A percentile compares a stretch with the other conserved stretches of the same genome.
Evolutionary conservation across 2,329 filamentous ascomycete species (phyloP).

Genomic region (Trichoderma breve): DNA sequence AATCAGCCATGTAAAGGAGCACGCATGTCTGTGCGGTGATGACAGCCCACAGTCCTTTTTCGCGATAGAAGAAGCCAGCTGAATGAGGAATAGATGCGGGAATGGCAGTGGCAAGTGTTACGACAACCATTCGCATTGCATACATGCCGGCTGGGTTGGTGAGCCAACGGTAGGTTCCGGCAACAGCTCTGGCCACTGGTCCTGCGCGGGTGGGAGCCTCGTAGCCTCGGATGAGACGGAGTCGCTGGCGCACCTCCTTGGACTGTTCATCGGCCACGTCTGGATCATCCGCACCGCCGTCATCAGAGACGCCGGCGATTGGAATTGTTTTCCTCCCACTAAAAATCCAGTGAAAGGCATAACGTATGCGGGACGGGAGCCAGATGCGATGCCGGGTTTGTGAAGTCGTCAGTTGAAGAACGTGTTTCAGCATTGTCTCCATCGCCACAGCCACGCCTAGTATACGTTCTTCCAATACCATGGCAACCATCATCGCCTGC

Average conservation of each 20-base stretch:
- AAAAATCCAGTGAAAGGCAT: slow-evolving; percentile 40
- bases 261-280: slow-evolving; percentile 32
- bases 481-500: slow-evolving; percentile 42
- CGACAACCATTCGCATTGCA: slow-evolving; percentile 46
- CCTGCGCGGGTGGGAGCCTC: slow-evolving; percentile 20
- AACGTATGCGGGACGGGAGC: slow-evolving; percentile 41
- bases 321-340: slow-evolving; percentile 25
- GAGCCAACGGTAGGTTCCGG: slow-evolving; percentile 41
- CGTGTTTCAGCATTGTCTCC: slow-evolving; percentile 37
- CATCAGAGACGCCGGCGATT: slow-evolving; percentile 22
- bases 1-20: slow-evolving; percentile 51
- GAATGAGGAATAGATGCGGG: slow-evolving; percentile 41
- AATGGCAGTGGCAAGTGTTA: slow-evolving; percentile 44
- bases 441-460: slow-evolving; percentile 27
- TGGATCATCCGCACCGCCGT: slow-evolving; percentile 25
- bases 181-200: slow-evolving; percentile 26
- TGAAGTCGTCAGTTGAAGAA: slow-evolving; percentile 37
- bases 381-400: slow-evolving; percentile 40
- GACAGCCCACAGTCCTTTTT: slow-evolving; percentile 52
- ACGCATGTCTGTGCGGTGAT: slow-evolving; percentile 51
- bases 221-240: slow-evolving; percentile 36
- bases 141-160: slow-evolving; percentile 44
- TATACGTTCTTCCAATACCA: slow-evolving; percentile 49
- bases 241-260: slow-evolving; percentile 35
- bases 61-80: slow-evolving; percentile 50